phyloP scores from a whole-genome alignment of 352 stramenopile genomes.

The Phytophthora citrophthora region DNA sequence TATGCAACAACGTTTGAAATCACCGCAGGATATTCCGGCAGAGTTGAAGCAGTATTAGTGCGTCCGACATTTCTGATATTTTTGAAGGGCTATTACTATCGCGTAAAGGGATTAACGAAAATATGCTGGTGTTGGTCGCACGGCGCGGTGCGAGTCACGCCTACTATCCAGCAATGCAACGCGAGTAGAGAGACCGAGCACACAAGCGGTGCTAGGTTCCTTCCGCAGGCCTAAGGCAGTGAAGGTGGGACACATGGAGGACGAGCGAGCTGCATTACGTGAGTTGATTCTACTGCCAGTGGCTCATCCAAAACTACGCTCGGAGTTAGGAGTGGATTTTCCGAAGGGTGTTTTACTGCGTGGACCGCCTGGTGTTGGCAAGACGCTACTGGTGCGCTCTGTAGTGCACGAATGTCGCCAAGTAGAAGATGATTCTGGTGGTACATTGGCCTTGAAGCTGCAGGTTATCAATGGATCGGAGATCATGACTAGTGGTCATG shows the following conservation, averaged over 20 bases:
- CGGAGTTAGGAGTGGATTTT: constrained; percentile 61
- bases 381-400: constrained; percentile 81
- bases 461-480: constrained; percentile 83
- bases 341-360: constrained; percentile 77
- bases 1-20: too few relatives aligned
- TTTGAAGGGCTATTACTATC: too few relatives aligned
- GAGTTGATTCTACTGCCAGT: constrained; percentile 80
- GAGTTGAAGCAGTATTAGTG: too few relatives aligned
- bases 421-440: constrained; percentile 29
- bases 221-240: constrained; percentile 17
- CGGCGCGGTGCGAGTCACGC: too few relatives aligned
- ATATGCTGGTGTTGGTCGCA: too few relatives aligned
- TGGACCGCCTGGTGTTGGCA: constrained; percentile 80
- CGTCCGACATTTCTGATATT: too few relatives aligned
- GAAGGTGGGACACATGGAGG: constrained; percentile 70
- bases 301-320: constrained; percentile 34
- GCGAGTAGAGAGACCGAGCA: too few relatives aligned
- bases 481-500: constrained; percentile 75
- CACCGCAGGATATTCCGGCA: too few relatives aligned
- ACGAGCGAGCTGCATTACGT: constrained; percentile 59
- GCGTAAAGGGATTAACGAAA: too few relatives aligned
- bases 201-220: too few relatives aligned
- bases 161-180: too few relatives aligned
- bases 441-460: constrained; percentile 49
- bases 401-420: constrained; percentile 64